These are phyloP conservation scores for Auriscalpium vulgare DNA, from an alignment of 768 basidiomycete genomes.

Conservation along the genomic window DNA sequence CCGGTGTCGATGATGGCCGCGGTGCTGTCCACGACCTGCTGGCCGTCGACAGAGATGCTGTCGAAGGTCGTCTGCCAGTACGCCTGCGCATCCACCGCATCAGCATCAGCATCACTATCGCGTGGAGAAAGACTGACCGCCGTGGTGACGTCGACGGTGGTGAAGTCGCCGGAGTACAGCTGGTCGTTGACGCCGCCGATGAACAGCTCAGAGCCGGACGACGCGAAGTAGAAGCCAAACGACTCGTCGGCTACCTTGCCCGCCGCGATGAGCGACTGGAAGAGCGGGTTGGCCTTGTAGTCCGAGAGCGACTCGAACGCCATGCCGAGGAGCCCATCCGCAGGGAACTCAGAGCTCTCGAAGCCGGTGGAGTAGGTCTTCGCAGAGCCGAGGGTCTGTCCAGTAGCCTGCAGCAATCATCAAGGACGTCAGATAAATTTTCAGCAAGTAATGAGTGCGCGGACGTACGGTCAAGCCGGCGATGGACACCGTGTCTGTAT, in stretches of 20 bases:
- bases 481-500: background rate
- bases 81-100: constrained; percentile 12
- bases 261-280: background rate
- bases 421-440: too few relatives aligned
- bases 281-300: background rate
- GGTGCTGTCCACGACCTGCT: background rate
- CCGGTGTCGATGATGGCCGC: constrained; percentile 24
- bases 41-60: constrained; percentile 16
- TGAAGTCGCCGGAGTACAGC: constrained; percentile 4
- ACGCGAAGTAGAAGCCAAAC: background rate
- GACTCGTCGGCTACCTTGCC: background rate
- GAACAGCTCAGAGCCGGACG: constrained; percentile 3
- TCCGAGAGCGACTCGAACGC: background rate
- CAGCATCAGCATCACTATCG: constrained; percentile 17
- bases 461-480: background rate
- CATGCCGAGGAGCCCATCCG: background rate
- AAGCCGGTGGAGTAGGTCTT: background rate
- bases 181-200: constrained; percentile 8
- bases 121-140: background rate
- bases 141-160: background rate
- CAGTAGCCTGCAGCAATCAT: background rate
- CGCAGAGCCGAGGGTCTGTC: background rate
- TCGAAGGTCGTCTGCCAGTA: constrained; percentile 18
- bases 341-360: background rate
- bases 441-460: too few relatives aligned